Conservation (phyloP, 352 stramenopile species). For the Globisporangium spinosum region DNA sequence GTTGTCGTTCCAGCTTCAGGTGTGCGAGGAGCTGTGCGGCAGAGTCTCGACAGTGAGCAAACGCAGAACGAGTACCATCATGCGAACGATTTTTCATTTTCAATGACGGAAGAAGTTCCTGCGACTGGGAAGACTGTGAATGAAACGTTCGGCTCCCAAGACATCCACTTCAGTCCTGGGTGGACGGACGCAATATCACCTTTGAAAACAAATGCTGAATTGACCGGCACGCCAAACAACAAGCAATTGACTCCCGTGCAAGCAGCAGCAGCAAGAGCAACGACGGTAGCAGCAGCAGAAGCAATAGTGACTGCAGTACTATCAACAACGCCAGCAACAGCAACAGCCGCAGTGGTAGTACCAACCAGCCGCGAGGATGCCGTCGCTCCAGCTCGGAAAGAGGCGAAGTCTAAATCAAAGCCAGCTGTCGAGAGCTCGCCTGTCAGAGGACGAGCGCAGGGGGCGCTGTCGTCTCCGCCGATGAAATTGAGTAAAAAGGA, state of each 20-base stretch:
- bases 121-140: not conserved
- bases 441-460: not conserved
- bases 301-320: not conserved
- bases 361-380: not conserved
- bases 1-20: not conserved
- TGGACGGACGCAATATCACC: conserved; percentile 13
- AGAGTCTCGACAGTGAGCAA: not conserved
- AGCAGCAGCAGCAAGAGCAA: not conserved
- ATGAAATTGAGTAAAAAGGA: conserved; percentile 14
- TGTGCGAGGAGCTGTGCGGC: not conserved
- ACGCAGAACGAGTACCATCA: conserved; percentile 9
- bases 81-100: conserved; percentile 13
- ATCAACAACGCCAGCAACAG: not conserved
- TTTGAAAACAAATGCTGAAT: not conserved
- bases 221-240: not conserved
- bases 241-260: not conserved
- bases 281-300: not conserved
- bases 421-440: not conserved
- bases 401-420: not conserved
- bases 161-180: conserved; percentile 13
- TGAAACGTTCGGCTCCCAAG: conserved; percentile 16
- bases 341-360: not conserved
- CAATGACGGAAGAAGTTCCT: conserved; percentile 1
- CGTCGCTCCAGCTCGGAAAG: not conserved
- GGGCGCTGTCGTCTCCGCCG: conserved; percentile 12